Percentiles rank a stretch among this genome's conserved stretches.
Conservation (phyloP, 176 grass and related monocot genomes). For the Carex myosuroides region DNA sequence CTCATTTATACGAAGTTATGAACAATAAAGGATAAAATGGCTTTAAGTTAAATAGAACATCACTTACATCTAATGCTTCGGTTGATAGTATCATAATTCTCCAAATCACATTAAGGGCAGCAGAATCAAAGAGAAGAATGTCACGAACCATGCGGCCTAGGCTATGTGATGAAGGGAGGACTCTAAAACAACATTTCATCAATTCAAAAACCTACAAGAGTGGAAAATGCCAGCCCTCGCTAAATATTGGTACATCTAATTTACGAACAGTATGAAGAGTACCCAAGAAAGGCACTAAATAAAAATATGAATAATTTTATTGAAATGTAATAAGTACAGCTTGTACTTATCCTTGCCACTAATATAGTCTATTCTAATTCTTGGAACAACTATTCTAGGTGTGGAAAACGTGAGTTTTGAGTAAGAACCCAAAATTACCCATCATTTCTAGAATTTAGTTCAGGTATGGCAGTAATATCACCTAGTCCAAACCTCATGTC, state of each 20-base stretch:
- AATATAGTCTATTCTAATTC: not conserved
- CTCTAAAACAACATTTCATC: conserved; percentile 63
- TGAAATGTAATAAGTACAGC: not conserved
- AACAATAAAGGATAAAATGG: conserved; percentile 1
- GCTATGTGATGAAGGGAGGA: conserved; percentile 31
- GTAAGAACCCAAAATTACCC: not conserved
- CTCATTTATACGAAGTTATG: not conserved
- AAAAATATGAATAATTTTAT: not conserved
- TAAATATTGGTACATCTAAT: not conserved
- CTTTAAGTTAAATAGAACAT: conserved; percentile 1
- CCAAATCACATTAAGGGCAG: conserved; percentile 63
- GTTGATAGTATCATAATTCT: conserved; percentile 40
- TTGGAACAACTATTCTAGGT: not conserved
- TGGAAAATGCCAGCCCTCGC: not conserved
- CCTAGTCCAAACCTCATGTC: not conserved
- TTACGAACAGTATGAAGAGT: conserved; percentile 4
- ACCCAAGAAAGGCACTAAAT: not conserved
- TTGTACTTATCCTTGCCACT: not conserved
- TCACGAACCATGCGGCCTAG: conserved; percentile 58
- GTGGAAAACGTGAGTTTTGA: not conserved
- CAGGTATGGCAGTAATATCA: not conserved
- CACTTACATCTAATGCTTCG: conserved; percentile 53
- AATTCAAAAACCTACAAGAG: conserved; percentile 69
- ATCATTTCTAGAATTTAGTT: not conserved
- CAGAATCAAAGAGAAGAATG: conserved; percentile 74